phyloP scores from a whole-genome alignment of 495 filamentous ascomycete genomes.

The Penicillium cosmopolitanum region DNA sequence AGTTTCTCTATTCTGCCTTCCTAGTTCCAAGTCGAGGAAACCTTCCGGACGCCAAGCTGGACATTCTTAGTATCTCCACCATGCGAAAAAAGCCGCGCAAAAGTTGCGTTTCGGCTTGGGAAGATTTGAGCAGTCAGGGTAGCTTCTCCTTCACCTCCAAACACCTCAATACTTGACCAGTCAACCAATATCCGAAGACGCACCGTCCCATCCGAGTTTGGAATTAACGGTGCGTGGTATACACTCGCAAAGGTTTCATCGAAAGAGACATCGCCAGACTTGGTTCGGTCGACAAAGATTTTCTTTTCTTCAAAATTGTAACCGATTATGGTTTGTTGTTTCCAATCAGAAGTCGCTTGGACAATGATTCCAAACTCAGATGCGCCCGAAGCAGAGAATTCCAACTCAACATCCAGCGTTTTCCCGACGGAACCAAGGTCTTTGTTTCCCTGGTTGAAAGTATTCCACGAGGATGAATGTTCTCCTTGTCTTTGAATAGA shows the following conservation, averaged over 20 bases:
- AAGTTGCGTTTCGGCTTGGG: constrained; percentile 23
- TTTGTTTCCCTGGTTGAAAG: constrained; percentile 18
- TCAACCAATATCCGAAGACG: constrained; percentile 35
- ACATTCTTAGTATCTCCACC: constrained; percentile 27
- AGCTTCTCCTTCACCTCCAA: constrained; percentile 38
- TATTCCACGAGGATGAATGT: constrained; percentile 10
- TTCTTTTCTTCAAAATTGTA: constrained; percentile 46
- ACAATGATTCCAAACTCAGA: constrained; percentile 33
- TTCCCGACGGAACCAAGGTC: constrained; percentile 23
- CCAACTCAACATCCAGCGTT: constrained; percentile 27
- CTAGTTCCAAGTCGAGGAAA: constrained; percentile 19
- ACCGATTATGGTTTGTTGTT: constrained; percentile 44
- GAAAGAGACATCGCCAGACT: constrained; percentile 33
- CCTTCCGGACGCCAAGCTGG: constrained; percentile 6
- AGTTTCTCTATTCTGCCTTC: not conserved
- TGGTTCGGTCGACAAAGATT: constrained; percentile 34
- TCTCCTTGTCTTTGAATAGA: constrained; percentile 11
- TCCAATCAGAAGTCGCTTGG: constrained; percentile 31
- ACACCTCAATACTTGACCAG: constrained; percentile 41
- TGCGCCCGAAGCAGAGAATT: constrained; percentile 21
- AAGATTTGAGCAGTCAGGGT: constrained; percentile 42
- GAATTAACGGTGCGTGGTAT: constrained; percentile 30
- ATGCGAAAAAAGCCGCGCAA: constrained; percentile 28
- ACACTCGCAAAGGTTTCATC: constrained; percentile 31
- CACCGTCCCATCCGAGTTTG: constrained; percentile 21